A percentile compares a stretch with the other conserved stretches of the same genome.
These are phyloP conservation scores for Colletotrichum sp. DNA, from an alignment of 2,329 filamentous ascomycete genomes.

Conservation along the genomic window DNA sequence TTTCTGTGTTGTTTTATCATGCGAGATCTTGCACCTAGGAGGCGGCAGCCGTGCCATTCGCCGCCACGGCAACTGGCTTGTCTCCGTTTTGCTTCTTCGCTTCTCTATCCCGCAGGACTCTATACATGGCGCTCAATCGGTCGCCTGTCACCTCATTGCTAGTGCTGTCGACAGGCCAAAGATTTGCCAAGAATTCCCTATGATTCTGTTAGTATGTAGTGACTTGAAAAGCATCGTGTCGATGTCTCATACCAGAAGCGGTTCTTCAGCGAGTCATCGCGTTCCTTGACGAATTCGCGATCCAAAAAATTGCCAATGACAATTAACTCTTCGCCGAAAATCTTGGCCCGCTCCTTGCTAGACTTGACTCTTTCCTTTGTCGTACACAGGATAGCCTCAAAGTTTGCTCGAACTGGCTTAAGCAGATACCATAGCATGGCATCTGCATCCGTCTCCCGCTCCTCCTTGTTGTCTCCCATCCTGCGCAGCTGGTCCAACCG, in stretches of 20 bases:
- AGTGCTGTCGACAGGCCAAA: constrained; percentile 52
- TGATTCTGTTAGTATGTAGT: neutral
- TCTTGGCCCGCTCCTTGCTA: constrained; percentile 64
- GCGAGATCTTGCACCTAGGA: constrained; percentile 4
- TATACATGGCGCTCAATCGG: constrained; percentile 50
- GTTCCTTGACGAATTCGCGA: constrained; percentile 21
- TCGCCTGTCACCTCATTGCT: constrained; percentile 48
- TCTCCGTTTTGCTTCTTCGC: constrained; percentile 24
- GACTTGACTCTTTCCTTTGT: constrained; percentile 68
- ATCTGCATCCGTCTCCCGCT: constrained; percentile 49
- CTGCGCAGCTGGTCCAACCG: constrained; percentile 48
- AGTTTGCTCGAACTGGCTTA: constrained; percentile 64
- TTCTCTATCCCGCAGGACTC: constrained; percentile 39
- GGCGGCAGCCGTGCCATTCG: constrained; percentile 21
- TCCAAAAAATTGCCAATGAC: constrained; percentile 68
- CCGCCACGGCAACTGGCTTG: neutral
- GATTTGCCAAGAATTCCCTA: constrained; percentile 49
- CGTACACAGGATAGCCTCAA: constrained; percentile 63
- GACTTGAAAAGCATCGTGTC: neutral
- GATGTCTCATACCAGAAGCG: constrained; percentile 21
- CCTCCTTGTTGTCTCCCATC: constrained; percentile 55
- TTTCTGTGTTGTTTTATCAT: constrained; percentile 7
- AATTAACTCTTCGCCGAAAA: constrained; percentile 65
- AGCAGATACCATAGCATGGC: constrained; percentile 55
- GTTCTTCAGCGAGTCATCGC: constrained; percentile 41